These are phyloP conservation scores for Linaria vulgaris DNA, from an alignment of 257 asterid genomes.

Conservation along the genomic window DNA sequence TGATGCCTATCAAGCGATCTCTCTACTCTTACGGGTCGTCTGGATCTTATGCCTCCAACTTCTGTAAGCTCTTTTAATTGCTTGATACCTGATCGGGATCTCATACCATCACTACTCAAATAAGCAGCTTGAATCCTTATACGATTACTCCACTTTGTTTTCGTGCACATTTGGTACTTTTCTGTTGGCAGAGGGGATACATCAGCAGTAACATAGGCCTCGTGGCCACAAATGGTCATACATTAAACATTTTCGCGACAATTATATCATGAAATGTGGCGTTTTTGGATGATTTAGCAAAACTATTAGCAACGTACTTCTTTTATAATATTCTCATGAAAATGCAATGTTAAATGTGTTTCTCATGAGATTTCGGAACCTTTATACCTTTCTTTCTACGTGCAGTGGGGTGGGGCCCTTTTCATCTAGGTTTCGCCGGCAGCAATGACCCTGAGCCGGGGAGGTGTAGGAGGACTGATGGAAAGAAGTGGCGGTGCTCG, in stretches of 20 bases:
- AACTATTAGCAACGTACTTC: too few relatives aligned
- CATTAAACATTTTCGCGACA: too few relatives aligned
- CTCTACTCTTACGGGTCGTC: constrained; percentile 57
- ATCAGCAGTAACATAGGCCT: too few relatives aligned
- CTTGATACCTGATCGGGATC: neutral
- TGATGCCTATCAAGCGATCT: constrained; percentile 67
- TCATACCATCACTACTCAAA: neutral
- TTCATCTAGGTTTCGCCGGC: constrained; percentile 74
- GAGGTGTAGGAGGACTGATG: constrained; percentile 97
- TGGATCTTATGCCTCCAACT: constrained; percentile 59
- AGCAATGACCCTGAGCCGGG: constrained; percentile 97
- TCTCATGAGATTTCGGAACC: neutral
- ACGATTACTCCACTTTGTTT: neutral
- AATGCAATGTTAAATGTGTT: neutral
- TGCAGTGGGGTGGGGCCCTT: constrained; percentile 89
- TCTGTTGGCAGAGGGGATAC: too few relatives aligned
- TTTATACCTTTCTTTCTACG: neutral
- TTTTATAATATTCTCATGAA: neutral
- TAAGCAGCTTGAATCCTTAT: neutral
- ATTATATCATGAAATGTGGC: too few relatives aligned
- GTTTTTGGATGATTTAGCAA: too few relatives aligned
- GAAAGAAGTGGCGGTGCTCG: constrained; percentile 99
- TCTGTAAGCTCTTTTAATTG: constrained; percentile 43
- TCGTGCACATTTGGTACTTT: too few relatives aligned
- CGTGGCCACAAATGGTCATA: too few relatives aligned